Percentiles rank a stretch among this genome's conserved stretches.
phyloP scores from a whole-genome alignment of 257 asterid species.

The Knoxia roxburghii region DNA sequence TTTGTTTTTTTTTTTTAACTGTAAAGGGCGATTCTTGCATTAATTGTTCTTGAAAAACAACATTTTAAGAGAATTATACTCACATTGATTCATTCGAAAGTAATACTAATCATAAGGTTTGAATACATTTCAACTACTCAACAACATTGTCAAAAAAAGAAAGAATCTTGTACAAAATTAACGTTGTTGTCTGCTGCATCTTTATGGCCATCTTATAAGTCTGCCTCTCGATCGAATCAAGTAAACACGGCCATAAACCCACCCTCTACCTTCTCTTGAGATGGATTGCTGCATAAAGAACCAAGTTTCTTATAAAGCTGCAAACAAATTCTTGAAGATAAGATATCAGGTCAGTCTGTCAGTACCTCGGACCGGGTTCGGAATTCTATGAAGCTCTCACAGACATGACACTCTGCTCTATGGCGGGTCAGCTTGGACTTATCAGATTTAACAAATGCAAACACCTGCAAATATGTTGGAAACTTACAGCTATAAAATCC shows the following conservation, averaged over 20 bases:
- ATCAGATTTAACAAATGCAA: slow-evolving; percentile 78
- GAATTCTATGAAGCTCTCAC: slow-evolving; percentile 89
- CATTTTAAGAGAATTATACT: not conserved
- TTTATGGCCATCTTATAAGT: slow-evolving; percentile 50
- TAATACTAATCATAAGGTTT: not conserved
- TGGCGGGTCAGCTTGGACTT: slow-evolving; percentile 60
- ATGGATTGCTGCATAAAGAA: slow-evolving; percentile 50
- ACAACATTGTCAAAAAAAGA: too few species aligned
- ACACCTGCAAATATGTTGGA: slow-evolving; percentile 52
- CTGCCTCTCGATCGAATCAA: slow-evolving; percentile 52
- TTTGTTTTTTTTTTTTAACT: too few species aligned
- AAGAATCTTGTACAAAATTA: not conserved
- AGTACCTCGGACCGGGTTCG: slow-evolving; percentile 83
- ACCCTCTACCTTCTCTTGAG: slow-evolving; percentile 53
- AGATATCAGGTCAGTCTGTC: not conserved
- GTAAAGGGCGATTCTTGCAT: too few species aligned
- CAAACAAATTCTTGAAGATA: not conserved
- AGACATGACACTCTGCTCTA: slow-evolving; percentile 86
- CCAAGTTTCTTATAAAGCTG: not conserved
- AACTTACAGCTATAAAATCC: slow-evolving; percentile 12
- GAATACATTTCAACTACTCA: not conserved
- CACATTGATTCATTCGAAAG: not conserved
- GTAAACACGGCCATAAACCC: slow-evolving; percentile 99
- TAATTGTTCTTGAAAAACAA: too few species aligned
- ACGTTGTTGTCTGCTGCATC: not conserved